Evolutionary conservation across 768 basidiomycete genomes (phyloP).

Genomic region (Pleurotus tuoliensis): DNA sequence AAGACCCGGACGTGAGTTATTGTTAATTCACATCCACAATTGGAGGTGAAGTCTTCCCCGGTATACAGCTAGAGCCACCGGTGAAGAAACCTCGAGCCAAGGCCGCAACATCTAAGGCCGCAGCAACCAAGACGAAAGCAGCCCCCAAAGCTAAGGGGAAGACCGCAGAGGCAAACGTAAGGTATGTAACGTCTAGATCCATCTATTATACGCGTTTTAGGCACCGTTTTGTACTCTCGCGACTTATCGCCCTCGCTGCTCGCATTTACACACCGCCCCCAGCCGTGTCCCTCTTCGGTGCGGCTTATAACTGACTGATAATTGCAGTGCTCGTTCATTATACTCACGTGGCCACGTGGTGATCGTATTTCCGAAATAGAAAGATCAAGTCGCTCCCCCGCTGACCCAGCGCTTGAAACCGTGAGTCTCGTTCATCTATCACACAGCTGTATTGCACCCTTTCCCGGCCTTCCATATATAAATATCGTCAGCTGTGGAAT

Average conservation of each 20-base stretch:
- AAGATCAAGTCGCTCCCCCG: not conserved
- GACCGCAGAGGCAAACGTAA: not conserved
- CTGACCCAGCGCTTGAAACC: not conserved
- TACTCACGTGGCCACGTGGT: constrained; percentile 5
- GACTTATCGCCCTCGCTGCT: not conserved
- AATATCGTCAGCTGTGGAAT: constrained; percentile 10
- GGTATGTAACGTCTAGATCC: not conserved
- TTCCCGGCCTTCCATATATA: constrained; percentile 12
- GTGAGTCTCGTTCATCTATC: not conserved
- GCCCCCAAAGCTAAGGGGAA: constrained; percentile 4
- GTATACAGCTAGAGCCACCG: constrained; percentile 21
- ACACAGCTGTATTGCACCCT: constrained; percentile 1
- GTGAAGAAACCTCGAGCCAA: constrained; percentile 39
- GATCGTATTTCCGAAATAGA: constrained; percentile 5
- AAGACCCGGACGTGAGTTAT: not conserved
- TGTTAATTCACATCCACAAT: too few species aligned
- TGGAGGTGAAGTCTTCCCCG: too few species aligned
- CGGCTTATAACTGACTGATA: not conserved
- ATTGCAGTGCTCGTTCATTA: not conserved
- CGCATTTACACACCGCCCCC: not conserved
- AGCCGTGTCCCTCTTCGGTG: not conserved
- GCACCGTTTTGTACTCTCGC: too few species aligned
- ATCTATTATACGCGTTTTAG: not conserved
- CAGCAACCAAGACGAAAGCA: not conserved
- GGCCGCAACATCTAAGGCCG: constrained; percentile 15